Evolutionary conservation across 2,329 filamentous ascomycete species (phyloP).

Genomic region (Monosporascus ibericus): DNA sequence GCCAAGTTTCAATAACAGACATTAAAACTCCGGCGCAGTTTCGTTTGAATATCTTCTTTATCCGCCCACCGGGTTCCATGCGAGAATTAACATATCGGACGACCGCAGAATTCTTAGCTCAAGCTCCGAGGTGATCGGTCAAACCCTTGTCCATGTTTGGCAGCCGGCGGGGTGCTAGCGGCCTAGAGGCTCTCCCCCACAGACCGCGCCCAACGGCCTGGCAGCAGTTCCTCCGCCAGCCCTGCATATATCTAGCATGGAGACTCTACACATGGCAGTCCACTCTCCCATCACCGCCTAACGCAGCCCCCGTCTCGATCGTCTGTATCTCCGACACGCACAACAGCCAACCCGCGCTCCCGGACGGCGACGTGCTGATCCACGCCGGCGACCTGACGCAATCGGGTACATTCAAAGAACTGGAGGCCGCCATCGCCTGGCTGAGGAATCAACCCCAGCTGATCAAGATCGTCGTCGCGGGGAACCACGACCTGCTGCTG

Average conservation of each 20-base stretch:
- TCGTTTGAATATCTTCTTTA: no score
- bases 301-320: slow-evolving; percentile 16
- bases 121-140: no score
- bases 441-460: slow-evolving; percentile 31
- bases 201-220: slow-evolving; percentile 8
- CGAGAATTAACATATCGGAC: no score
- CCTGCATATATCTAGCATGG: slow-evolving; percentile 7
- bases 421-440: slow-evolving; percentile 36
- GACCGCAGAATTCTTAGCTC: no score
- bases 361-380: slow-evolving; percentile 37
- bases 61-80: no score
- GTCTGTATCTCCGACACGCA: slow-evolving; percentile 42
- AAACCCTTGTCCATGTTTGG: no score
- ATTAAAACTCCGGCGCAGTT: no score
- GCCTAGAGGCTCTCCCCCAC: slow-evolving; percentile 8
- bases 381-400: slow-evolving; percentile 44
- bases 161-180: not conserved
- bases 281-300: slow-evolving; percentile 4
- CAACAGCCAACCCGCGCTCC: slow-evolving; percentile 30
- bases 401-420: slow-evolving; percentile 34
- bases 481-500: slow-evolving; percentile 38
- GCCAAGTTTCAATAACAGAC: no score
- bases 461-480: slow-evolving; percentile 39
- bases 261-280: slow-evolving; percentile 10
- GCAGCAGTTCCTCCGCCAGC: slow-evolving; percentile 10